Base-by-base conservation (phyloP, 139 green algal genomes). In the Coelastrella sp. region DNA sequence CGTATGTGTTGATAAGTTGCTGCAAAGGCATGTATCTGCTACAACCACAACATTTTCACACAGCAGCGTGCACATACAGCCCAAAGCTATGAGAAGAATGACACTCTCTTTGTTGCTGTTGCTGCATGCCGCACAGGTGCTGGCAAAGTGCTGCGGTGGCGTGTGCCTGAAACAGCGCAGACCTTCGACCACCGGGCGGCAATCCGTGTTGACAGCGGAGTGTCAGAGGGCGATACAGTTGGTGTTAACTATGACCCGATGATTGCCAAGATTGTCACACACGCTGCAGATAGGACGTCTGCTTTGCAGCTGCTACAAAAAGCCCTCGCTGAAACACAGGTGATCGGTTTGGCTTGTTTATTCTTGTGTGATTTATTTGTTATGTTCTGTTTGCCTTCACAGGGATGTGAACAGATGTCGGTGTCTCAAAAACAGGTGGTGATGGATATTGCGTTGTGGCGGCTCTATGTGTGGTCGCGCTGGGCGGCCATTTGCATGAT, bases 211-310 rank as follows among this genome's bases (percentile, higher is more conserved):
- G 96, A 98, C 91, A 97, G 93, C 73, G 96, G 96, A 3, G 95
- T 98, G 75, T 32, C 80, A 56, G 94, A 96, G 87, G 96, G 95
- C 4, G 93, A 94, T 81, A 88, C 91, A 22, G 94, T 97, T 57
- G 93, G 94, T 22, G 90, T 92, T 91, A 79, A 98, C 75, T 81
- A 90, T 60, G 79, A 99, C 92, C 96, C 97, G 13, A 97, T 99
- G 94, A 98, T 99, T 23, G 97, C 96, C 83, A 99, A 99, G 95
- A 84, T 96, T 5, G 88, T 96, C 11, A 92, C 91, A 57, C 85
- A 92, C n/a, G 94, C 80, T 54, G 47, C 86, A 4, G 89, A 94
- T 78, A 92, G 94, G 23, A 66, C 74, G 7, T 32, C 78, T 14
- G 92, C 93, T 8, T 89, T 95, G 83, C 23, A n/a, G 65, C 78